A percentile compares a stretch with the other conserved stretches of the same genome.
These are phyloP conservation scores for Ceratobasidium sp. DNA, from an alignment of 1,284 basidiomycete genomes.

Conservation along the genomic window DNA sequence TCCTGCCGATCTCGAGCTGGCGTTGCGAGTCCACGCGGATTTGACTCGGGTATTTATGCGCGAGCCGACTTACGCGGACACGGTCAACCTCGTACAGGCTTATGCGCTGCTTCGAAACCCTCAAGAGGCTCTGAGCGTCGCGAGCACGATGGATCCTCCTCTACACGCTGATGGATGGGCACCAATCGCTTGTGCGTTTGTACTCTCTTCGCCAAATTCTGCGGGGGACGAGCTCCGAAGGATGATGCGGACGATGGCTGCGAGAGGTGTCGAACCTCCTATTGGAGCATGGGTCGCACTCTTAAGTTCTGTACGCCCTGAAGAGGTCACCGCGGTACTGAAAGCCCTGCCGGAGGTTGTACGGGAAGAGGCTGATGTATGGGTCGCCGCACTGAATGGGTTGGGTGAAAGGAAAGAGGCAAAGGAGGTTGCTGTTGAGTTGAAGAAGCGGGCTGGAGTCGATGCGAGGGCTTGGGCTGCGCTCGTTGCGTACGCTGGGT, in stretches of 20 bases:
- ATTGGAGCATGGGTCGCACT: conserved; percentile 33
- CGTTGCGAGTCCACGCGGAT: conserved; percentile 2
- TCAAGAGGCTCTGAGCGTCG: not conserved
- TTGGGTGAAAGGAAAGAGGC: not conserved
- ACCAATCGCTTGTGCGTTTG: conserved; percentile 16
- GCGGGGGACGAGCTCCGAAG: conserved; percentile 7
- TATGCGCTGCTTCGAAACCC: conserved; percentile 27
- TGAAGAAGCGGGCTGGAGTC: not conserved
- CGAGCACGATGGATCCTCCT: conserved; percentile 14
- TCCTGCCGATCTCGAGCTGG: conserved; percentile 26
- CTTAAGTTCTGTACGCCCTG: not conserved
- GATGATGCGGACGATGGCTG: conserved; percentile 29
- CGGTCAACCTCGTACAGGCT: not conserved
- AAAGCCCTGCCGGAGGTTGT: conserved; percentile 13
- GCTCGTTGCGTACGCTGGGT: conserved; percentile 10
- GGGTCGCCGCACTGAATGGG: not conserved
- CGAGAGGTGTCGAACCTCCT: conserved; percentile 6
- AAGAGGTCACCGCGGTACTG: conserved; percentile 15
- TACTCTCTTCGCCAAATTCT: not conserved
- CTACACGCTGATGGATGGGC: conserved; percentile 17
- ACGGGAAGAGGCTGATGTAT: not conserved
- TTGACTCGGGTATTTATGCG: not conserved
- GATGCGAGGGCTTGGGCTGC: conserved; percentile 26
- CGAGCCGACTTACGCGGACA: conserved; percentile 10
- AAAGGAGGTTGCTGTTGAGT: not conserved